A percentile compares a stretch with the other conserved stretches of the same genome.
Evolutionary conservation across 2,329 filamentous ascomycete genomes (phyloP).

Genomic region (Phaeomoniella chlamydospora): DNA sequence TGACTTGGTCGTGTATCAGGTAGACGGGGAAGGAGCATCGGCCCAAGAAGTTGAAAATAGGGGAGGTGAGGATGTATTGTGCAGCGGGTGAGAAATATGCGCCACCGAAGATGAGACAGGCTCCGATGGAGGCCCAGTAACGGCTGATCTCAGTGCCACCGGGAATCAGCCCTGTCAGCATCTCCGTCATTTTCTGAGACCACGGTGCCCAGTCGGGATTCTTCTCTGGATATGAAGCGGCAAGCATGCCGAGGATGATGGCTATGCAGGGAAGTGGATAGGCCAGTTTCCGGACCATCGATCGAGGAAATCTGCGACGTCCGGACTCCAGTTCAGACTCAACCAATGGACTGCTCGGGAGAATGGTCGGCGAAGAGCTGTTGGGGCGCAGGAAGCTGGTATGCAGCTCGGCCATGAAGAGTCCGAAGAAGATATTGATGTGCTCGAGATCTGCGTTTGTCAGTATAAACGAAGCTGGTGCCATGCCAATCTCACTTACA

Average conservation of each 20-base stretch:
- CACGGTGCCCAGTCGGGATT: conserved; percentile 11
- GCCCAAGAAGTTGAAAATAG: conserved; percentile 14
- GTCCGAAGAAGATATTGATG: conserved; percentile 14
- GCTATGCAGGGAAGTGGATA: conserved; percentile 9
- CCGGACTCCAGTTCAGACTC: conserved; percentile 7
- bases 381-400: conserved; percentile 7
- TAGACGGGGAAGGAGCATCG: conserved; percentile 15
- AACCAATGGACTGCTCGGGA: conserved; percentile 1
- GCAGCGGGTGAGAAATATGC: conserved; percentile 12
- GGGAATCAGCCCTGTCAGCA: conserved; percentile 8
- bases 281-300: conserved; percentile 2
- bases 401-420: conserved; percentile 14
- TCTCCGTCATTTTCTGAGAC: conserved; percentile 9
- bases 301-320: background rate
- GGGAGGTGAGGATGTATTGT: conserved; percentile 8
- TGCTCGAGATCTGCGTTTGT: conserved; percentile 3
- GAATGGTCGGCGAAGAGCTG: background rate
- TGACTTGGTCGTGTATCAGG: conserved; percentile 14
- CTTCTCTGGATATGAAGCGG: conserved; percentile 13
- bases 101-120: conserved; percentile 10
- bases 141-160: conserved; percentile 10
- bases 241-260: conserved; percentile 12
- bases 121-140: conserved; percentile 12
- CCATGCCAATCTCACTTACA: conserved; percentile 7
- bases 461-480: background rate